phyloP scores from a whole-genome alignment of 2,329 filamentous ascomycete genomes.

The Aureobasidium sp. region DNA sequence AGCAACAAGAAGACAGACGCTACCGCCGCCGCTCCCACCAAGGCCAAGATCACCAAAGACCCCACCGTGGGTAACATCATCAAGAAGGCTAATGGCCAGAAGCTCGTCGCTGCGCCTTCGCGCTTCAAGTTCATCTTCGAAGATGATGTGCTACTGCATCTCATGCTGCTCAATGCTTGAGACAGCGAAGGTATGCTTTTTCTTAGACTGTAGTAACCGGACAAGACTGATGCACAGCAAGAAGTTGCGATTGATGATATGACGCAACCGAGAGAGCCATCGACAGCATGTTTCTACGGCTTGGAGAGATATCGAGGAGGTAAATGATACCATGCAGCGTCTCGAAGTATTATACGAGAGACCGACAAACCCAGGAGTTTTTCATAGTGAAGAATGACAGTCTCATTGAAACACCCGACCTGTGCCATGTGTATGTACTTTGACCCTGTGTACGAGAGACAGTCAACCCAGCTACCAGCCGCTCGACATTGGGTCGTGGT shows the following conservation, averaged over 20 bases:
- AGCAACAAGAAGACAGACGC: neutral
- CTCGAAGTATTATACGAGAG: neutral
- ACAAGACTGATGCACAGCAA: neutral
- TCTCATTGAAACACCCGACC: neutral
- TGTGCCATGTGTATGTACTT: neutral
- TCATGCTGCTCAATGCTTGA: slow-evolving; percentile 8
- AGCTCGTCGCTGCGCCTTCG: neutral
- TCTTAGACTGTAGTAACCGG: no score
- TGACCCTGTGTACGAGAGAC: neutral
- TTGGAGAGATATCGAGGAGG: neutral
- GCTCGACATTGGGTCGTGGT: neutral
- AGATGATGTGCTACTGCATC: slow-evolving; percentile 11
- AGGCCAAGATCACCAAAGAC: neutral
- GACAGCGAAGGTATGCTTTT: neutral
- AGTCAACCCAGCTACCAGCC: neutral
- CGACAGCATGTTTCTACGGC: neutral
- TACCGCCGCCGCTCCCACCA: neutral
- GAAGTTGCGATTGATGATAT: neutral
- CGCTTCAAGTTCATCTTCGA: neutral
- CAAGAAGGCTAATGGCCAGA: neutral
- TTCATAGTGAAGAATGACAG: neutral
- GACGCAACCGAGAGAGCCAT: neutral
- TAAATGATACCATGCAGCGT: neutral
- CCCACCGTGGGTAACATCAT: neutral
- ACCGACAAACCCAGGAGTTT: neutral